Base-by-base conservation (phyloP, 176 grass and related monocot species). In the Elaeis guineensis region DNA sequence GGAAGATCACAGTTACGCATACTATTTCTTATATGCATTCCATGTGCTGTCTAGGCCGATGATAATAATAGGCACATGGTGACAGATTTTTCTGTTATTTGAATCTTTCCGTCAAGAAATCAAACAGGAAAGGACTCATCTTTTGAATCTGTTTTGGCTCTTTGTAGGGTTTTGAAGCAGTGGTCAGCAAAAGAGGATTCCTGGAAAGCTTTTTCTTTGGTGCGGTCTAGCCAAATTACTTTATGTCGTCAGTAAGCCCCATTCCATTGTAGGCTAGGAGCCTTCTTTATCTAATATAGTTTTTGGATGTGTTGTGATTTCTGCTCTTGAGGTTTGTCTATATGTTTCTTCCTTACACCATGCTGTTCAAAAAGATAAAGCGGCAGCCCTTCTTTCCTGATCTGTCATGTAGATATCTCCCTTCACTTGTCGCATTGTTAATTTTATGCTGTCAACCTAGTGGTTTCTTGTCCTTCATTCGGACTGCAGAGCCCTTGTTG, bases 341-440 rank as follows among this genome's bases (percentile, higher is more conserved):
- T 54, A 59, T 82, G 57, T 24, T 52, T 63, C 21, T 48, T 39
- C 65, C 25, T 8, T 64, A 6, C 32, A 65, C 70, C 55, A 25
- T 11, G 50, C 59, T 86, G 69, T 70, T 69, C 69, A 17, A 68
- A 75, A 68, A 71, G 73, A 71, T 72, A 58, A 50, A 75, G 44
- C 21, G 75, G 66, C 75, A 82, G 71, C 55, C 28, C 39, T 50
- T 4, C 54, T 57, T 63, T 61, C 59, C 22, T 52, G 24, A 11
- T n/a, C 25, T 12, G 55, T 15, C 44, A 82, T 87, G 79, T 87
- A 87, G 68, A 87, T 87, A 82, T 78, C 12, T 78, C 15, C 78
- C 51, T 44, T 56, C 21, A 3, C 16, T 44, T 3, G 35, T 44
- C 1, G 8, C 9, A 44, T 44, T 44, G 35, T 44, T 44, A 12